Base-by-base conservation (phyloP, 495 filamentous ascomycete genomes). In the Hyaloscypha variabilis region DNA sequence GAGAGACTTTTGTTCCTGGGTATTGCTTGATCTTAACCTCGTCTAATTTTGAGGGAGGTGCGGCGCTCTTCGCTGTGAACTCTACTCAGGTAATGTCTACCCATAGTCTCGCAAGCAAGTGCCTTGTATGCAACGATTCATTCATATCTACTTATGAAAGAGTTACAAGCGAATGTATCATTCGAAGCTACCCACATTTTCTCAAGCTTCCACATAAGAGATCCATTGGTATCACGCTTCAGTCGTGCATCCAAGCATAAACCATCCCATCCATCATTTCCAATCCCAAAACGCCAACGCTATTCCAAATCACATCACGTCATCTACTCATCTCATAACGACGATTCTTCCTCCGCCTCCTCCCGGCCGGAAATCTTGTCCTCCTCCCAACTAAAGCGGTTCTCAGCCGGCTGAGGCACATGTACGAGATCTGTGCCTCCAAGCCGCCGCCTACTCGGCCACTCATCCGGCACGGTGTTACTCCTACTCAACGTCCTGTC, bases 351-450 rank as follows among this genome's bases (percentile, higher is more conserved):
- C 4, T 17, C 34, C 34, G 2, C 34, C 28, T 52, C n/a, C 24
- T 67, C 65, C 14, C 17, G 34, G 8, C 63, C 67, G 25, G 63
- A 65, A 46, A 71, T 67, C 70, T 74, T 62, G 60, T 74, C 72
- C 53, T 79, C 77, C 65, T 85, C 82, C 81, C 81, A 85, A 62
- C 79, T 82, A 62, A 82, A 85, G 53, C 82, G 74, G 61, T 78
- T 78, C 30, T 78, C 80, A 19, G 82, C 81, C 30, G 78, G 73
- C 60, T 83, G 79, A 8, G 82, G 82, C 26, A 84, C 77, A 57
- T 83, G 82, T 8, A 84, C 73, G 25, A 85, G 65, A 56, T 83
- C 82, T 14, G 68, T 73, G 0, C 78, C 79, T 30, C 60, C 25
- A 3, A 71, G 19, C 3, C 51, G 53, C 23, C 57, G 52, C 34